Base-by-base conservation (phyloP, 208 protist genomes). In the Trypanosoma melophagium region DNA sequence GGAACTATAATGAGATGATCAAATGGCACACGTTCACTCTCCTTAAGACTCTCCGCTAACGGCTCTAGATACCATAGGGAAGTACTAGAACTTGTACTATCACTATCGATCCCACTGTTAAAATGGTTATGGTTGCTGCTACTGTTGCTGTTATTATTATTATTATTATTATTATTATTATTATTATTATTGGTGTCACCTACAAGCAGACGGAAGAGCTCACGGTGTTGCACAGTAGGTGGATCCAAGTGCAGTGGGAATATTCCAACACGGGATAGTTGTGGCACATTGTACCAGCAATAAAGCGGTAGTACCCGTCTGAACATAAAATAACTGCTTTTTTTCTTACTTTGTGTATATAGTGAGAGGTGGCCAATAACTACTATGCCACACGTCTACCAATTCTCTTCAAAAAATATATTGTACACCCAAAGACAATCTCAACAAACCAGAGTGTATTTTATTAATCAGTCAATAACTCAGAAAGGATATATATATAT, bases 241-340 rank as follows among this genome's bases (percentile, higher is more conserved):
- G 90, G 90, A 69, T 96, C 90, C 7, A 96, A 74, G 66, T 96
- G 90, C 25, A 96, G 61, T 7, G 90, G 87, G 53, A 96, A 96
- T 52, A 96, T 79, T 7, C 79, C 87, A 10, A 96, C 84, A 16
- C 86, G 81, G 16, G 90, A 72, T 28, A 60, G 25, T n/a, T 66
- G 69, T 7, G 69, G 71, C 24, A 92, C 75, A 62, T 62, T 64
- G 50, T 74, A 77, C 65, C 64, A 86, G 50, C 47, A 67, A 12
- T 55, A 25, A 25, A 25, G 35, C 19, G 28, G 28, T 35, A 60
- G 14, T 47, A 60, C 47, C 22, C 69, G 54, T 49, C 70, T 75
- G 31, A 79, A 58, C 75, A 81, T 83, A 21, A 14, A 19, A 31
- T 51, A 19, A 35, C 28, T 5, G 3, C 28, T 50, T 50, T 14